phyloP scores from a whole-genome alignment of 2,329 filamentous ascomycete genomes.

The Shiraia sp. region DNA sequence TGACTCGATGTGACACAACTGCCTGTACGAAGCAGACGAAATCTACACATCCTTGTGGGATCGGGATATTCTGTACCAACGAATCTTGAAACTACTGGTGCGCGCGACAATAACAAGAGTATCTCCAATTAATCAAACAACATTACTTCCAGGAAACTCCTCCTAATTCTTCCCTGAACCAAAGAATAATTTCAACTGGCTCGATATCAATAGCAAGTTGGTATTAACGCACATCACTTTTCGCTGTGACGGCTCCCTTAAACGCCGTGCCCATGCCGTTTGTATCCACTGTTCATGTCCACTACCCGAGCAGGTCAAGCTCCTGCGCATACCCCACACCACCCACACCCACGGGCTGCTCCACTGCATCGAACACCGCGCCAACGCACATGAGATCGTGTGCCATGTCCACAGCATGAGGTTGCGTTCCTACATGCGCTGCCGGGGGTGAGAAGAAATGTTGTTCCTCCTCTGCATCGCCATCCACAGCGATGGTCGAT shows the following conservation, averaged over 20 bases:
- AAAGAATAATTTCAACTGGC: no score
- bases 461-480: neutral
- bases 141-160: no score
- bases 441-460: neutral
- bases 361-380: constrained; percentile 5
- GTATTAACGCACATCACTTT: neutral
- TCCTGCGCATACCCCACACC: constrained; percentile 4
- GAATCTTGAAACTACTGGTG: no score
- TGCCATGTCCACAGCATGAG: neutral
- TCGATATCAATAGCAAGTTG: no score
- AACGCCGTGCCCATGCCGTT: neutral
- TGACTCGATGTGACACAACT: no score
- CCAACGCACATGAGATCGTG: constrained; percentile 8
- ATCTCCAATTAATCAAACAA: no score
- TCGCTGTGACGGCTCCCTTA: neutral
- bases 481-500: neutral
- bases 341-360: neutral
- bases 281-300: neutral
- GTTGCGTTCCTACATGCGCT: neutral
- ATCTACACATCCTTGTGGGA: no score
- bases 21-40: no score
- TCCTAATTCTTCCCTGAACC: no score
- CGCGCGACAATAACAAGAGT: no score
- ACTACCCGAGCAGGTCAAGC: constrained; percentile 11
- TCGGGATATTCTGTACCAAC: no score